phyloP scores from a whole-genome alignment of 1,139 yeast species.

The Pichia kudriavzevii region DNA sequence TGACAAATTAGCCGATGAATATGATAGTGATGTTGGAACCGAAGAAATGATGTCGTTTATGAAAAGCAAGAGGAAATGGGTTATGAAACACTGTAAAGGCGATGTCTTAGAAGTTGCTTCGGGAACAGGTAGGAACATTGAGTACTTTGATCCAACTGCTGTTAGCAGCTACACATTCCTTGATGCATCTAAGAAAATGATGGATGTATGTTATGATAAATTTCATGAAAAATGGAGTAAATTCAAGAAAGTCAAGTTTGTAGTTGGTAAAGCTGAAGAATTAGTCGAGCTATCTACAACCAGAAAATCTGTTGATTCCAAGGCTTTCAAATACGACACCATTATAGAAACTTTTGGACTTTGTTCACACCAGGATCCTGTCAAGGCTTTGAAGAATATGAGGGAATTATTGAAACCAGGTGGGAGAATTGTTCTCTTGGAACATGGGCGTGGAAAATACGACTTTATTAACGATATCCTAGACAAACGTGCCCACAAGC shows the following conservation, averaged over 20 bases:
- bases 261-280: conserved; percentile 90
- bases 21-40: conserved; percentile 76
- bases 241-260: conserved; percentile 70
- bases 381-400: conserved; percentile 70
- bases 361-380: conserved; percentile 94
- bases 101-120: conserved; percentile 92
- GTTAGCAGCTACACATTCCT: conserved; percentile 72
- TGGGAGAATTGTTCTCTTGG: conserved; percentile 82
- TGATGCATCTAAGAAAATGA: conserved; percentile 81
- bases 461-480: conserved; percentile 70
- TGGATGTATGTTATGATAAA: conserved; percentile 70
- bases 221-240: conserved; percentile 60
- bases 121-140: conserved; percentile 91
- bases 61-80: conserved; percentile 78
- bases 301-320: conserved; percentile 15
- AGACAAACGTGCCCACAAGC: conserved; percentile 74
- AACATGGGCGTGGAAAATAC: conserved; percentile 86
- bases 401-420: conserved; percentile 68
- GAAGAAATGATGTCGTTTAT: conserved; percentile 80
- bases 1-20: conserved; percentile 69
- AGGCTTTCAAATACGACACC: conserved; percentile 66
- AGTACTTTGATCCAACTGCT: conserved; percentile 54
- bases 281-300: conserved; percentile 40
- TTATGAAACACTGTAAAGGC: conserved; percentile 72
- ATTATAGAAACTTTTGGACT: conserved; percentile 90